phyloP scores from a whole-genome alignment of 192 early-diverging fungal species.

The Gigaspora rosea region DNA sequence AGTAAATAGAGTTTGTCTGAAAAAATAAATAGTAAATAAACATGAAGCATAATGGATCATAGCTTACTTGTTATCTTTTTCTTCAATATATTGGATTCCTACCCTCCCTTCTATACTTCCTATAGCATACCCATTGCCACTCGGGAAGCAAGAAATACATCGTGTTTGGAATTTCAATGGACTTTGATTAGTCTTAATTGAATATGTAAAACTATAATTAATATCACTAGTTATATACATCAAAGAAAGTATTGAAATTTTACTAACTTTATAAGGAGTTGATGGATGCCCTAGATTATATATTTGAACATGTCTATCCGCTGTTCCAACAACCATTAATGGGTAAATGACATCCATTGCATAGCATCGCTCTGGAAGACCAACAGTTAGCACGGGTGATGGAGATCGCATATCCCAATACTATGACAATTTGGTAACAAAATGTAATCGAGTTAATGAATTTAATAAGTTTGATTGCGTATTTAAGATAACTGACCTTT shows the following conservation, averaged over 20 bases:
- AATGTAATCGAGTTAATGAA: too few relatives aligned
- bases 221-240: slow-evolving; percentile 6
- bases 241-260: neutral
- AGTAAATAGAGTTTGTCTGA: neutral
- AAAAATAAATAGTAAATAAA: neutral
- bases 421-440: slow-evolving; percentile 37
- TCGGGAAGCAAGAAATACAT: slow-evolving; percentile 76
- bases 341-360: slow-evolving; percentile 82
- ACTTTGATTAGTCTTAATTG: slow-evolving; percentile 41
- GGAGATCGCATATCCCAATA: slow-evolving; percentile 93
- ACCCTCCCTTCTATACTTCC: slow-evolving; percentile 95
- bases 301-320: slow-evolving; percentile 80
- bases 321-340: slow-evolving; percentile 89
- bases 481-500: slow-evolving; percentile 32
- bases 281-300: slow-evolving; percentile 82
- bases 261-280: slow-evolving; percentile 64
- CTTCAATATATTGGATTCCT: slow-evolving; percentile 90
- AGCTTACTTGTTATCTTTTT: slow-evolving; percentile 63
- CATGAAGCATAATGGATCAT: neutral
- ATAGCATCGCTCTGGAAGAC: slow-evolving; percentile 87
- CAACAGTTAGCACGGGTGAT: slow-evolving; percentile 70
- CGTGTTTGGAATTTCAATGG: slow-evolving; percentile 88
- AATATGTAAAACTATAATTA: neutral
- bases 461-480: too few relatives aligned
- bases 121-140: slow-evolving; percentile 81